Percentiles rank a stretch among this genome's conserved stretches.
Evolutionary conservation across 1,139 yeast genomes (phyloP).

Genomic region (Meyerozyma athensensis): DNA sequence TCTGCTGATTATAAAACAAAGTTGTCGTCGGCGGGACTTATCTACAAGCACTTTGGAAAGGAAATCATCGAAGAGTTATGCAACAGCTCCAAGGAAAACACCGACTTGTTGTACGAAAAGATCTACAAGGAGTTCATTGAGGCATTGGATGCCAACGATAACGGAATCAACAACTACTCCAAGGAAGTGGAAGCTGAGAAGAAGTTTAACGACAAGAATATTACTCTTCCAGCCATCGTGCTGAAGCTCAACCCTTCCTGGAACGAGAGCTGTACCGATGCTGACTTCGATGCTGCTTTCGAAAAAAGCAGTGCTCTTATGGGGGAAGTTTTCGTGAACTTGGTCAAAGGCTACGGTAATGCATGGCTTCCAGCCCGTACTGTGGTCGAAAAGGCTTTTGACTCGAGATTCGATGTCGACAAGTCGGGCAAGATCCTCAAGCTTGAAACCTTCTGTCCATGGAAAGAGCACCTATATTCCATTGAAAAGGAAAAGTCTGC

Average conservation of each 20-base stretch:
- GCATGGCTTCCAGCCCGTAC: constrained; percentile 91
- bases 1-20: constrained; percentile 51
- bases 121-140: constrained; percentile 84
- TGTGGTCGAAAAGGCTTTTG: constrained; percentile 67
- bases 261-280: constrained; percentile 65
- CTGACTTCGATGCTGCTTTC: constrained; percentile 63
- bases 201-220: constrained; percentile 51
- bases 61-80: constrained; percentile 51
- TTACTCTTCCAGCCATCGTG: constrained; percentile 74
- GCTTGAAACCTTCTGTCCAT: constrained; percentile 73
- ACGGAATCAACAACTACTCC: constrained; percentile 78
- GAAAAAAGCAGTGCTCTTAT: constrained; percentile 69
- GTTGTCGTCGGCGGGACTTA: constrained; percentile 88
- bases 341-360: constrained; percentile 68
- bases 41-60: constrained; percentile 89
- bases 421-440: constrained; percentile 68
- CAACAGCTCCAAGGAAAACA: constrained; percentile 18
- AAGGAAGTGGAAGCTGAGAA: constrained; percentile 38
- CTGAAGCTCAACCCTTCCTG: constrained; percentile 81
- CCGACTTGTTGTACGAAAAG: constrained; percentile 65
- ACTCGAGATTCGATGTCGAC: constrained; percentile 48
- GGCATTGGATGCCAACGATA: constrained; percentile 82
- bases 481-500: constrained; percentile 60
- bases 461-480: constrained; percentile 88
- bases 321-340: constrained; percentile 72